Conservation (phyloP, 2,329 filamentous ascomycete species). For the Beauveria medogensis region DNA sequence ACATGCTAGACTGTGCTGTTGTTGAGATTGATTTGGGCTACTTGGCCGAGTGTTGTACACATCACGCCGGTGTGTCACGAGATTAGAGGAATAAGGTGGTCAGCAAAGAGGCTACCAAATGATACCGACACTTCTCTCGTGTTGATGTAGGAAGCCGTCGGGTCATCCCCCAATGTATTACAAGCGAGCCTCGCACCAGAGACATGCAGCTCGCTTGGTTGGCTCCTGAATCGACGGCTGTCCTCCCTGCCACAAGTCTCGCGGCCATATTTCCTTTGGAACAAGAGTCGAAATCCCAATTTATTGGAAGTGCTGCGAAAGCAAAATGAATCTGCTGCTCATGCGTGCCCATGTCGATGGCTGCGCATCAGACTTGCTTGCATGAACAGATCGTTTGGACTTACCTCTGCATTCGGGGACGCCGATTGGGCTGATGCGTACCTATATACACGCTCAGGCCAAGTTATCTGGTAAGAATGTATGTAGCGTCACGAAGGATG, state of each 20-base stretch:
- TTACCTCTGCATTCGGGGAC: background rate
- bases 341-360: background rate
- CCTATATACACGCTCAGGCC: background rate
- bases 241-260: background rate
- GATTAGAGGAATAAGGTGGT: background rate
- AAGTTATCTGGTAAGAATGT: background rate
- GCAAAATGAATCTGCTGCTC: background rate
- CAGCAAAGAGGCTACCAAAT: background rate
- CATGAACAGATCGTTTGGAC: background rate
- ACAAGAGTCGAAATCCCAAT: background rate
- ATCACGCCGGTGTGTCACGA: background rate
- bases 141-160: background rate
- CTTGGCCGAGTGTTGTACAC: background rate
- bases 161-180: background rate
- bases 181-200: constrained; percentile 10
- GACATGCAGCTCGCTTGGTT: constrained; percentile 1
- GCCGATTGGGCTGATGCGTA: background rate
- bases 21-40: background rate
- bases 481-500: too few species aligned
- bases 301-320: background rate
- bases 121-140: background rate
- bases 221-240: background rate
- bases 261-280: background rate
- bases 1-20: background rate
- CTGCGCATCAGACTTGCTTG: background rate